A percentile compares a stretch with the other conserved stretches of the same genome.
phyloP scores from a whole-genome alignment of 176 grass and related monocot genomes.

The Eleusine indica region DNA sequence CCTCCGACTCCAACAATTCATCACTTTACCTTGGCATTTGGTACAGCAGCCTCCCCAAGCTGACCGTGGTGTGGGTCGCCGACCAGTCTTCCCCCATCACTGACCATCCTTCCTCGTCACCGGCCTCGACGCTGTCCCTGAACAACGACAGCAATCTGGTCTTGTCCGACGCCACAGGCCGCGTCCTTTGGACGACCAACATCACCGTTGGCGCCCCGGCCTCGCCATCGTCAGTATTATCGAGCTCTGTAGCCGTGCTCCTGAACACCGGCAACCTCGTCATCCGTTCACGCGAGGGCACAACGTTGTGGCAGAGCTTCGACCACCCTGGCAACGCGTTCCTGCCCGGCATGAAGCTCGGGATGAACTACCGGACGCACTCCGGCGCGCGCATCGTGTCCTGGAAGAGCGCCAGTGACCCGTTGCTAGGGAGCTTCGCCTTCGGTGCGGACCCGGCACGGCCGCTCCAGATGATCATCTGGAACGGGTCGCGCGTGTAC shows the following conservation, averaged over 20 bases:
- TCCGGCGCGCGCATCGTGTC: neutral
- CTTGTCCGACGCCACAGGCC: neutral
- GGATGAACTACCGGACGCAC: neutral
- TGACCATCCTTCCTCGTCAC: neutral
- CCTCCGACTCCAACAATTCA: neutral
- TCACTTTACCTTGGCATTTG: neutral
- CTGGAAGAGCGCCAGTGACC: constrained; percentile 38
- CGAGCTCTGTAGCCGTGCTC: constrained; percentile 8
- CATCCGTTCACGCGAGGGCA: constrained; percentile 2
- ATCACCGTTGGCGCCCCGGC: neutral
- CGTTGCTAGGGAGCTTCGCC: constrained; percentile 24
- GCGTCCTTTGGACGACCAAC: constrained; percentile 38
- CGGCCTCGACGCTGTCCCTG: neutral
- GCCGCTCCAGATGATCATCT: neutral
- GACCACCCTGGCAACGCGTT: neutral
- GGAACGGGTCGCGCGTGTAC: neutral
- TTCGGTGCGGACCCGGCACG: neutral
- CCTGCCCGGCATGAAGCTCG: neutral
- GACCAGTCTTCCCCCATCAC: neutral
- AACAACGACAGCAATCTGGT: constrained; percentile 27
- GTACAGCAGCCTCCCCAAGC: neutral
- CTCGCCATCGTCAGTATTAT: no score
- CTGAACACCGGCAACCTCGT: constrained; percentile 43
- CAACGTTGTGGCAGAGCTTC: constrained; percentile 44
- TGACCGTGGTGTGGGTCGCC: neutral